These are phyloP conservation scores for Digitaria exilis DNA, from an alignment of 202 grass and related monocot species.

Conservation along the genomic window DNA sequence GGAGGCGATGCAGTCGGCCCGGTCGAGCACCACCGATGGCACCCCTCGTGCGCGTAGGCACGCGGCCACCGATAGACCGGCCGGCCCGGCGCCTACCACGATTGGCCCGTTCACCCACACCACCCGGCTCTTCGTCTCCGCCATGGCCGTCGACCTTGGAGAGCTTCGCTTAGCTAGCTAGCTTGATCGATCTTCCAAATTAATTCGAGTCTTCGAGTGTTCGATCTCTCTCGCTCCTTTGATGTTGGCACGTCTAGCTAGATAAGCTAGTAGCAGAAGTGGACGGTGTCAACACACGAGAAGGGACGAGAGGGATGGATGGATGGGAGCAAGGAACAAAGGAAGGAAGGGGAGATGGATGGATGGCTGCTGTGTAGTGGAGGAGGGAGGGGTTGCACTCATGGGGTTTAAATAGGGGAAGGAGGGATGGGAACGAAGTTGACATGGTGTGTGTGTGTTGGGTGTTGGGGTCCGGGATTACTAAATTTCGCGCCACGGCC, in stretches of 20 bases:
- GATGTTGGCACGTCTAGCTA: too few relatives aligned
- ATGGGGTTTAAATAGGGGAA: constrained; percentile 41
- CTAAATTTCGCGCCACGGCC: constrained; percentile 3
- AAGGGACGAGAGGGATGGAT: not conserved
- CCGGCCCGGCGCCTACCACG: constrained; percentile 81
- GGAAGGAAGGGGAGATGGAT: not conserved
- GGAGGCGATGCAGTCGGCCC: constrained; percentile 79
- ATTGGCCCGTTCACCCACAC: constrained; percentile 87
- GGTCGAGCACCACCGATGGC: constrained; percentile 70
- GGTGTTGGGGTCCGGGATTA: not conserved
- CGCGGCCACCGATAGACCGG: constrained; percentile 75
- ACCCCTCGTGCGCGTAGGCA: constrained; percentile 57
- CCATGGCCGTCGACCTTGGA: too few relatives aligned
- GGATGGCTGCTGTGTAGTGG: constrained; percentile 7
- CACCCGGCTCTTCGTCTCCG: constrained; percentile 12
- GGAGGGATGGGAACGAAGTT: not conserved
- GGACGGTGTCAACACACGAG: not conserved
- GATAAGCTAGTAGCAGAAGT: too few relatives aligned
- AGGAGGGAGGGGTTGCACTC: constrained; percentile 12
- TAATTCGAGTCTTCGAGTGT: too few relatives aligned
- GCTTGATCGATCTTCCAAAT: too few relatives aligned
- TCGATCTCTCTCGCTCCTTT: too few relatives aligned
- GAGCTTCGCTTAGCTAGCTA: too few relatives aligned
- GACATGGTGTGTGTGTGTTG: not conserved
- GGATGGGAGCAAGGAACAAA: not conserved